Conservation (phyloP, 345 rosid species). For the Crucihimalaya himalaica region DNA sequence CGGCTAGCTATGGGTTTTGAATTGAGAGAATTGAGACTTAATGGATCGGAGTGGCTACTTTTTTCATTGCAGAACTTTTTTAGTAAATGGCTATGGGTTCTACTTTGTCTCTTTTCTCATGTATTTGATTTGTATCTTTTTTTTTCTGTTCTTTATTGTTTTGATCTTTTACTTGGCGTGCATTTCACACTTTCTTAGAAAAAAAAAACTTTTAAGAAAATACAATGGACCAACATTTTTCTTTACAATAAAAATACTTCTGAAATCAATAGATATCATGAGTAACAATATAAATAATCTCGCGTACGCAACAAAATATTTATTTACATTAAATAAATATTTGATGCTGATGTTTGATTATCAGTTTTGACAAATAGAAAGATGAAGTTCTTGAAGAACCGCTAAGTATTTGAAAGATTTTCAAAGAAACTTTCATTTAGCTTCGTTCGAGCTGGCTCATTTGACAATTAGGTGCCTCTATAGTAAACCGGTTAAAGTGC, state of each 20-base stretch:
- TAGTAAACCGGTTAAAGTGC: neutral
- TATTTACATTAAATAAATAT: neutral
- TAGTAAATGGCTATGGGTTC: slow-evolving; percentile 14
- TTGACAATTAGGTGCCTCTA: neutral
- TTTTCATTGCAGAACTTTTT: neutral
- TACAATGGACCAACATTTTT: slow-evolving; percentile 7
- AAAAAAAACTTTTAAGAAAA: neutral
- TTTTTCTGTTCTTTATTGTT: neutral
- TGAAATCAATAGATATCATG: neutral
- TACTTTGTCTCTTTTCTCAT: slow-evolving; percentile 21
- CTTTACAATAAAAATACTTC: slow-evolving; percentile 2
- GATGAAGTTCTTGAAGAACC: neutral
- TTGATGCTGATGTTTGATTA: neutral
- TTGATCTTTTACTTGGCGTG: slow-evolving; percentile 22
- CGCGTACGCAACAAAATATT: neutral
- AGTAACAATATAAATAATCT: neutral
- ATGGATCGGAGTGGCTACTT: neutral
- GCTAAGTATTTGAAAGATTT: neutral
- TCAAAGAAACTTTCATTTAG: neutral
- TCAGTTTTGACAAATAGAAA: neutral
- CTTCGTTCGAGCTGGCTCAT: neutral
- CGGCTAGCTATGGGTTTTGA: slow-evolving; percentile 19
- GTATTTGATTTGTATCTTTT: slow-evolving; percentile 1
- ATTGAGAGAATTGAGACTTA: neutral
- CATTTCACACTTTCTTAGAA: neutral